phyloP scores from a whole-genome alignment of 2,329 filamentous ascomycete species.

The Aspergillus sp. region DNA sequence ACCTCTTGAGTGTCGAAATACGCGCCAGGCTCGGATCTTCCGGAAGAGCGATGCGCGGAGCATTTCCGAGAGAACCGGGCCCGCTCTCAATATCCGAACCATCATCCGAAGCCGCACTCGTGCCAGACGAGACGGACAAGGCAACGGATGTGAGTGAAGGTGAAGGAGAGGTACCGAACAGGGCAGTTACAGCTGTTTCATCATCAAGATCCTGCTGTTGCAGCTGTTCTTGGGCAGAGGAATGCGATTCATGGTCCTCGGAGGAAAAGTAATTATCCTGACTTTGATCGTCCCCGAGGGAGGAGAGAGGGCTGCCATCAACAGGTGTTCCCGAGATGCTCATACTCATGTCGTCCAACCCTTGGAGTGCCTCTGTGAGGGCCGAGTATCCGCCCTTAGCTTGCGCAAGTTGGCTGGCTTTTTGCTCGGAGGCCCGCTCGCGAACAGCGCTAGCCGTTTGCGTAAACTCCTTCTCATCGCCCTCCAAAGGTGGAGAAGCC shows the following conservation, averaged over 20 bases:
- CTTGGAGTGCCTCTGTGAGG: constrained; percentile 46
- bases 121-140: constrained; percentile 44
- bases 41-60: constrained; percentile 34
- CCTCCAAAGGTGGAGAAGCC: constrained; percentile 86
- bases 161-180: constrained; percentile 44
- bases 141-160: constrained; percentile 43
- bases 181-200: constrained; percentile 33
- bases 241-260: constrained; percentile 23
- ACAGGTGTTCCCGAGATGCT: constrained; percentile 31
- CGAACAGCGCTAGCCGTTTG: constrained; percentile 87
- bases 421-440: constrained; percentile 49
- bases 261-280: constrained; percentile 40
- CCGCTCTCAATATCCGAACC: constrained; percentile 28
- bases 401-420: constrained; percentile 26
- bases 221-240: constrained; percentile 17
- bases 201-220: constrained; percentile 33
- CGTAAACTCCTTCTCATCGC: constrained; percentile 94
- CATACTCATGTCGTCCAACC: constrained; percentile 29
- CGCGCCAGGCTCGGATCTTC: constrained; percentile 26
- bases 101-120: constrained; percentile 37
- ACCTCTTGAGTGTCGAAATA: constrained; percentile 38
- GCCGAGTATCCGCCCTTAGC: constrained; percentile 33
- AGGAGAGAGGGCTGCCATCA: constrained; percentile 33
- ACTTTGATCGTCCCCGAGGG: constrained; percentile 29
- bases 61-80: constrained; percentile 18